Evolutionary conservation across 2,329 filamentous ascomycete genomes (phyloP).

Genomic region (Hortaea werneckii): DNA sequence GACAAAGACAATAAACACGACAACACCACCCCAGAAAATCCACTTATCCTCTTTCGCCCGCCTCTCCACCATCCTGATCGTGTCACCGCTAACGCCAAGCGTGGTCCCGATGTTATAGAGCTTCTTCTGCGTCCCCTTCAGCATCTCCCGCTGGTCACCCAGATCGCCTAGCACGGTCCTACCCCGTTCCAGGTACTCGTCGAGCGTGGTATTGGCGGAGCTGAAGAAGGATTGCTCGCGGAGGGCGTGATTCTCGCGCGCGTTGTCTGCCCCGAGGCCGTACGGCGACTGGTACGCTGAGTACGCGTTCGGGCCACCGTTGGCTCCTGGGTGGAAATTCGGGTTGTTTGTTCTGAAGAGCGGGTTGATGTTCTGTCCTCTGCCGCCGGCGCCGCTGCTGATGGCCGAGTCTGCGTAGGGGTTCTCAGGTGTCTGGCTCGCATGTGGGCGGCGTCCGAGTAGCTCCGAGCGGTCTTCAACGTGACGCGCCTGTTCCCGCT

Average conservation of each 20-base stretch:
- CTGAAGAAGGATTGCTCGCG: slow-evolving; percentile 82
- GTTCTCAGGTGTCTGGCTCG: slow-evolving; percentile 71
- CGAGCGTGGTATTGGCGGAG: slow-evolving; percentile 71
- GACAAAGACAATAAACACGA: slow-evolving; percentile 84
- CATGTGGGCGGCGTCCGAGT: slow-evolving; percentile 72
- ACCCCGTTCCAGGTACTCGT: slow-evolving; percentile 87
- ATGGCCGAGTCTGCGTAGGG: slow-evolving; percentile 61
- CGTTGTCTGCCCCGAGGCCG: slow-evolving; percentile 21
- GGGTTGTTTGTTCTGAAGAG: slow-evolving; percentile 28
- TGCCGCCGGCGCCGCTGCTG: slow-evolving; percentile 17
- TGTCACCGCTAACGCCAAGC: slow-evolving; percentile 84
- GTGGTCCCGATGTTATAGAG: slow-evolving; percentile 92
- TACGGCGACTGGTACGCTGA: slow-evolving; percentile 27
- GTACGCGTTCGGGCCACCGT: slow-evolving; percentile 31
- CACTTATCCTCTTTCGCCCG: slow-evolving; percentile 92
- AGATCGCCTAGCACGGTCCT: slow-evolving; percentile 84
- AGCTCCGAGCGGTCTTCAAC: slow-evolving; percentile 59
- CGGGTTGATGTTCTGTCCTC: slow-evolving; percentile 24
- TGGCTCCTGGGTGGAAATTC: slow-evolving; percentile 22
- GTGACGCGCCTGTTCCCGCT: slow-evolving; percentile 53
- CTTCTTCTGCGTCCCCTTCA: slow-evolving; percentile 86
- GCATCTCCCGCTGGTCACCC: slow-evolving; percentile 80
- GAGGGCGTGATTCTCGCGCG: slow-evolving; percentile 68
- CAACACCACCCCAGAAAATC: slow-evolving; percentile 84
- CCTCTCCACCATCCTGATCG: slow-evolving; percentile 91